Percentiles rank a stretch among this genome's conserved stretches.
These are phyloP conservation scores for Salix koriyanagi DNA, from an alignment of 345 rosid genomes.

Conservation along the genomic window DNA sequence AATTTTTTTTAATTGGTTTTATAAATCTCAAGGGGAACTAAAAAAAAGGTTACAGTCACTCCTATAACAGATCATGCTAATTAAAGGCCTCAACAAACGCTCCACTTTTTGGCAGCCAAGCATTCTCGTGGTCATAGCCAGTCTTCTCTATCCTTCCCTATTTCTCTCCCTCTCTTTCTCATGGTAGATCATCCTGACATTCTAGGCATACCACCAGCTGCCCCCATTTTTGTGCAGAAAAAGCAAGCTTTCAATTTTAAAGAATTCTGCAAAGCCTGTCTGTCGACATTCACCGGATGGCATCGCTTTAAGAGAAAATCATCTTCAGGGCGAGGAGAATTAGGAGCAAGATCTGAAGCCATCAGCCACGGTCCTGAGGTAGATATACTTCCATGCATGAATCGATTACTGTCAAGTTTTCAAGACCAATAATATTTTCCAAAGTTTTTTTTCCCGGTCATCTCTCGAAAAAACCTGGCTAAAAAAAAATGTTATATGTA, in stretches of 20 bases:
- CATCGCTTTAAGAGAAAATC: background rate
- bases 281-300: slow-evolving; percentile 7
- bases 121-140: slow-evolving; percentile 14
- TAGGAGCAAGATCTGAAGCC: background rate
- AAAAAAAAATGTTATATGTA: background rate
- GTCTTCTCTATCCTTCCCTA: background rate
- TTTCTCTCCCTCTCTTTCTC: slow-evolving; percentile 13
- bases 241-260: background rate
- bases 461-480: background rate
- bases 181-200: slow-evolving; percentile 24
- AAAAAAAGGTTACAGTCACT: too few species aligned
- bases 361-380: background rate
- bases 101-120: slow-evolving; percentile 12
- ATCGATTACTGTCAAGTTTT: too few species aligned
- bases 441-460: background rate
- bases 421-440: background rate
- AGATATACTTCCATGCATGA: background rate
- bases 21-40: too few species aligned
- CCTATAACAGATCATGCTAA: slow-evolving; percentile 19
- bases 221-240: slow-evolving; percentile 10
- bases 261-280: slow-evolving; percentile 13
- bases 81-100: slow-evolving; percentile 17
- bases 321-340: background rate
- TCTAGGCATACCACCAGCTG: slow-evolving; percentile 6
- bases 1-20: too few species aligned